These are phyloP conservation scores for Microsporum ferrugineum DNA, from an alignment of 2,329 filamentous ascomycete species.

Conservation along the genomic window DNA sequence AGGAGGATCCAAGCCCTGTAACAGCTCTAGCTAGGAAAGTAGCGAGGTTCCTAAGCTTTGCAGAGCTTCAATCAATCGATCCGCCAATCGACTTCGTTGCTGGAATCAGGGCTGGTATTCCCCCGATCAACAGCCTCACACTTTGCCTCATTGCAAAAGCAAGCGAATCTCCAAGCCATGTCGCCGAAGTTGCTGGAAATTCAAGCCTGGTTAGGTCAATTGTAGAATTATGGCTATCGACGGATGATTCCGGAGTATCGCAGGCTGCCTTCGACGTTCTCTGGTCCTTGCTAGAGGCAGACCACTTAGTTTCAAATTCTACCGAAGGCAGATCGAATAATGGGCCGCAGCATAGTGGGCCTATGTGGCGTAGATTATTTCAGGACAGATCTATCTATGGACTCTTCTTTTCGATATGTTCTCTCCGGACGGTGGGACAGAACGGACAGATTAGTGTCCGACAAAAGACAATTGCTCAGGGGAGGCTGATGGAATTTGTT, in stretches of 20 bases:
- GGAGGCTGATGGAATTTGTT: slow-evolving; percentile 48
- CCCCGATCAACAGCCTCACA: slow-evolving; percentile 46
- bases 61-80: slow-evolving; percentile 38
- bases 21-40: slow-evolving; percentile 43
- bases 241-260: slow-evolving; percentile 44
- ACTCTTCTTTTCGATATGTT: slow-evolving; percentile 46
- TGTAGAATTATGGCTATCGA: slow-evolving; percentile 49
- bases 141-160: slow-evolving; percentile 48
- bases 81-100: slow-evolving; percentile 43
- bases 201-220: slow-evolving; percentile 44
- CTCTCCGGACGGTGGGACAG: slow-evolving; percentile 28
- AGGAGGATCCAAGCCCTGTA: slow-evolving; percentile 47
- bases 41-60: slow-evolving; percentile 39
- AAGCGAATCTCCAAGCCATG: slow-evolving; percentile 40
- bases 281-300: slow-evolving; percentile 42
- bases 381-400: slow-evolving; percentile 48
- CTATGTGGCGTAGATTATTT: slow-evolving; percentile 53
- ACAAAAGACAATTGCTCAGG: slow-evolving; percentile 49
- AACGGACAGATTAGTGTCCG: slow-evolving; percentile 36
- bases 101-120: slow-evolving; percentile 41
- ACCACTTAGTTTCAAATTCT: slow-evolving; percentile 24
- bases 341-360: slow-evolving; percentile 36
- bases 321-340: slow-evolving; percentile 16
- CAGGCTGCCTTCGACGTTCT: slow-evolving; percentile 44
- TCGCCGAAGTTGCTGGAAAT: slow-evolving; percentile 47